These are phyloP conservation scores for Euphrasia confusa DNA, from an alignment of 257 asterid species.

Conservation along the genomic window DNA sequence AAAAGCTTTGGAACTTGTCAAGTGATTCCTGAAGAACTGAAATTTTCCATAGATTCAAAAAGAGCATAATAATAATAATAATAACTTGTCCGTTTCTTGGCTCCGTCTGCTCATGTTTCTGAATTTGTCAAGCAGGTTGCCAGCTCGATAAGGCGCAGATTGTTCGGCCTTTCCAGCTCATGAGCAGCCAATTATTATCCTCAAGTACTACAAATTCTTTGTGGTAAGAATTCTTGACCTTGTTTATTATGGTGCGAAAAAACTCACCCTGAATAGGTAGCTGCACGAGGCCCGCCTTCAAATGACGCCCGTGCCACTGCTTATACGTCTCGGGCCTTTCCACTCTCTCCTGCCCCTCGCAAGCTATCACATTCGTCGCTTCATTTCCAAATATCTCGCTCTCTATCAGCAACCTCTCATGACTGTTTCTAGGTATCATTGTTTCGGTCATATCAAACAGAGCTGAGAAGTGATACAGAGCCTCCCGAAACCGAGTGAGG, in stretches of 20 bases:
- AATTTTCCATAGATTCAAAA: no score
- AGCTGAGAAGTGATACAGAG: conserved; percentile 62
- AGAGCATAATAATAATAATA: no score
- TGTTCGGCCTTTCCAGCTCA: conserved; percentile 73
- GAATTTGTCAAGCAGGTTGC: not conserved
- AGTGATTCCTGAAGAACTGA: no score
- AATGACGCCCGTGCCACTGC: conserved; percentile 70
- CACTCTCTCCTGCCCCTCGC: conserved; percentile 79
- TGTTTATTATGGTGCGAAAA: conserved; percentile 7
- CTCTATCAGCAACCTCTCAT: conserved; percentile 57
- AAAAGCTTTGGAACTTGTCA: no score
- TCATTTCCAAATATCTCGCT: conserved; percentile 62
- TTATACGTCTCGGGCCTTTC: conserved; percentile 77
- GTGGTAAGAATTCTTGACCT: conserved; percentile 36
- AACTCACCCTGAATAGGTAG: conserved; percentile 38
- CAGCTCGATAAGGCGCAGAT: no score
- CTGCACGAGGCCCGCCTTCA: conserved; percentile 54
- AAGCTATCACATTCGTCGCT: conserved; percentile 72
- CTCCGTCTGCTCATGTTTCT: no score
- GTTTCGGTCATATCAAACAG: conserved; percentile 66
- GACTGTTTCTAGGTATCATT: conserved; percentile 48
- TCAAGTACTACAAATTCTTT: conserved; percentile 60
- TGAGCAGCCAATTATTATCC: conserved; percentile 62
- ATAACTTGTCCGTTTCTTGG: no score
- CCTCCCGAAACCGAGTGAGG: conserved; percentile 71